Evolutionary conservation across 345 rosid species (phyloP), one percentile per base, ranked within the genome.

Genomic region (Psidium friedrichsthalianum): DNA sequence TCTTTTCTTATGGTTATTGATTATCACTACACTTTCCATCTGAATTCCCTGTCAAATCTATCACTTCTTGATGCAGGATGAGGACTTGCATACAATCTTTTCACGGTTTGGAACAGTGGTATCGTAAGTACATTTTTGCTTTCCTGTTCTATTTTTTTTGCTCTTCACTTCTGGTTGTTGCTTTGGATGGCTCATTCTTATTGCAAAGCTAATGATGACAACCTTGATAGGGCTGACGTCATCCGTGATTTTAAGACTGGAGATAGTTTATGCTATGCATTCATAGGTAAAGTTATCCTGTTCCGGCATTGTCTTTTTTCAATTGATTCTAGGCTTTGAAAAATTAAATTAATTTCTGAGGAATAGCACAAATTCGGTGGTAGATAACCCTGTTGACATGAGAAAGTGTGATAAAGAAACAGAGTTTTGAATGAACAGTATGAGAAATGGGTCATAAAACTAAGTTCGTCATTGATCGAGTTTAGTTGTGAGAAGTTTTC

Each of bases 171-270:
- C 29, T 56, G 54, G 40, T 13, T 11, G 40, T 56, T 29, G 52
- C 14, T 32, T 61, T 4, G 7, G 81, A 54, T 0, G 15, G 87
- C 61, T 84, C 20, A 27, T 76, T 56, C 51, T 56, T 84, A 74
- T 54, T 29, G 44, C 47, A 32, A 74, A 22, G 9, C 80, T 25
- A 61, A 56, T 51, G 4, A 59, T 51, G 61, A 58, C 55, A 20
- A 32, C 53, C 12, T 59, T 94, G 84, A 80, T 90, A 97, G 98
- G 95, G 98, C 98, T 86, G 98, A 96, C 25, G 82, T 94, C 86
- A 97, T 97, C 86, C 95, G 99, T 83, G 98, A 97, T 87, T 95
- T 56, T 86, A 97, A 96, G 93, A 97, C 98, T 57, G 98, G 99
- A 91, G 98, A 96, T 91, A 96, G 99, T 87, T 94, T 96, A 88